These are phyloP conservation scores for Apiotrichum porosum DNA, from an alignment of 1,284 basidiomycete species.

Conservation along the genomic window DNA sequence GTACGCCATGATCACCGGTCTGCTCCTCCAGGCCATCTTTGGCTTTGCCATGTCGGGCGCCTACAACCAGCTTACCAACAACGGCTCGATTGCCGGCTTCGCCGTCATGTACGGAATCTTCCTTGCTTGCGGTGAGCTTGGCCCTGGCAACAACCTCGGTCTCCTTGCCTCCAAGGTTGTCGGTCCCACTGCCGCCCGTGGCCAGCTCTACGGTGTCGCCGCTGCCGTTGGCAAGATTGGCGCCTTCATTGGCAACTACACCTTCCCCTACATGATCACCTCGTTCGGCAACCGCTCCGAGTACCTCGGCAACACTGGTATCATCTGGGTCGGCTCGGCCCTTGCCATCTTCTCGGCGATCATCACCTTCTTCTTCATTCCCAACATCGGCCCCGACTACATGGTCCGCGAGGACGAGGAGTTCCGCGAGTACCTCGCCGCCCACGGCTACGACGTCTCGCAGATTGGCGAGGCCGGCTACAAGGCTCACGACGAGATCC, in stretches of 20 bases:
- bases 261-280: slow-evolving; percentile 64
- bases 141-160: slow-evolving; percentile 73
- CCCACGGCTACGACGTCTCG: slow-evolving; percentile 57
- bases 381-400: slow-evolving; percentile 67
- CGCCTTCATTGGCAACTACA: slow-evolving; percentile 74
- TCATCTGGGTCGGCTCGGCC: slow-evolving; percentile 49
- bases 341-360: slow-evolving; percentile 73
- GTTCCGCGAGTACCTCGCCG: slow-evolving; percentile 75
- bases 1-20: slow-evolving; percentile 69
- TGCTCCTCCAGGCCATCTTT: slow-evolving; percentile 65
- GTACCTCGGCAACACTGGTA: slow-evolving; percentile 42
- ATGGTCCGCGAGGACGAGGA: slow-evolving; percentile 71
- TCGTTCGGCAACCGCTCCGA: slow-evolving; percentile 16
- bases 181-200: slow-evolving; percentile 77
- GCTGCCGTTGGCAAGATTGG: slow-evolving; percentile 78
- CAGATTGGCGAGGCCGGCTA: slow-evolving; percentile 10
- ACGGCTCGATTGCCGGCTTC: slow-evolving; percentile 62
- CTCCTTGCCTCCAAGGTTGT: slow-evolving; percentile 70
- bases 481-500: neutral
- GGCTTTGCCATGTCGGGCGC: slow-evolving; percentile 84
- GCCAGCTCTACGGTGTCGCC: slow-evolving; percentile 77
- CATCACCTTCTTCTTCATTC: slow-evolving; percentile 69
- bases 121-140: slow-evolving; percentile 65
- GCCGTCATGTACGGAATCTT: slow-evolving; percentile 87
- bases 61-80: slow-evolving; percentile 52